phyloP scores from a whole-genome alignment of 306 rosid species.

The Alnus glutinosa region DNA sequence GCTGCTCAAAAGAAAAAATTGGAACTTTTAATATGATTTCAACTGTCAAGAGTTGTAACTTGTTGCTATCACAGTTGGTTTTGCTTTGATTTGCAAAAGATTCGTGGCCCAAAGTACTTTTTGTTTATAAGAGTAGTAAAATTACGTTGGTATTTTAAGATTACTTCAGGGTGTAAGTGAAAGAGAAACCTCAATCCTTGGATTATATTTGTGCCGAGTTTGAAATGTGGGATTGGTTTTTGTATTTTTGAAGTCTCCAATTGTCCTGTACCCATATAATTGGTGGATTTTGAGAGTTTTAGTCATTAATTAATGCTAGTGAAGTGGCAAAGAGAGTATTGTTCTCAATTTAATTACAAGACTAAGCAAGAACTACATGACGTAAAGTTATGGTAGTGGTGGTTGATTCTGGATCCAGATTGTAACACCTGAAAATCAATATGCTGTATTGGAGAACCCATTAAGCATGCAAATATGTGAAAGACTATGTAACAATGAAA shows the following conservation, averaged over 20 bases:
- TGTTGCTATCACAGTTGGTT: not conserved
- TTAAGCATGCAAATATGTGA: not conserved
- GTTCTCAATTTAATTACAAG: not conserved
- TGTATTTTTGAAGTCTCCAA: too few relatives aligned
- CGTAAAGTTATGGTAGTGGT: not conserved
- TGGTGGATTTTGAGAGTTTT: too few relatives aligned
- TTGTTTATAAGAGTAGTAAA: too few relatives aligned
- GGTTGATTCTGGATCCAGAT: not conserved
- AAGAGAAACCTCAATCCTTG: not conserved
- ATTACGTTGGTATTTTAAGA: not conserved
- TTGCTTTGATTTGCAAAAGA: not conserved
- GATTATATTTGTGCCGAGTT: not conserved
- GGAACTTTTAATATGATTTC: not conserved
- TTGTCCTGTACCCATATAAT: too few relatives aligned
- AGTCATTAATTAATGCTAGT: not conserved
- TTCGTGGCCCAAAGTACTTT: not conserved
- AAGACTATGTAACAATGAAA: not conserved
- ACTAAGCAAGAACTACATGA: not conserved
- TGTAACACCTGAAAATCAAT: not conserved
- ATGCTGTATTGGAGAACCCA: not conserved
- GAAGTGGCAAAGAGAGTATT: not conserved
- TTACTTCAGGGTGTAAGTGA: not conserved
- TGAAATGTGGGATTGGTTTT: not conserved
- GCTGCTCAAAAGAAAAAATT: not conserved
- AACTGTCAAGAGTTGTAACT: not conserved